Percentiles rank a stretch among this genome's conserved stretches.
phyloP scores from a whole-genome alignment of 768 basidiomycete species.

The Suillus bovinus region DNA sequence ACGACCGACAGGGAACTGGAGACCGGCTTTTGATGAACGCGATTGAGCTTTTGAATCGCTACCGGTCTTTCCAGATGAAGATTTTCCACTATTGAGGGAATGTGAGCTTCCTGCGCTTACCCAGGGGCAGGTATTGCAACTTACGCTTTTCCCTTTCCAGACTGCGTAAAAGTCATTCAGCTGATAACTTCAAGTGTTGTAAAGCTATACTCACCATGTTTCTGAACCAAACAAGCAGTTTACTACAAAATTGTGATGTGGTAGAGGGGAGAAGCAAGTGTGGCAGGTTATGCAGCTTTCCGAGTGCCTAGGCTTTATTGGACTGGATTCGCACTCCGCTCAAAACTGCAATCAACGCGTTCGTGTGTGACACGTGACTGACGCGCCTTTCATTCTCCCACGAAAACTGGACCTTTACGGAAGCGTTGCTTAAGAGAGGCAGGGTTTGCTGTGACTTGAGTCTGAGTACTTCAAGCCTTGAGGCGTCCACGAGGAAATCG shows the following conservation, averaged over 20 bases:
- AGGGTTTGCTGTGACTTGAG: constrained; percentile 13
- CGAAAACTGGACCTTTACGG: constrained; percentile 10
- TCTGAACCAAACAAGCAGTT: constrained; percentile 10
- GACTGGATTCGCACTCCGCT: constrained; percentile 33
- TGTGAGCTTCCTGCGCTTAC: constrained; percentile 7
- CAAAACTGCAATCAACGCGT: constrained; percentile 31
- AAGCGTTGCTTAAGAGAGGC: not conserved
- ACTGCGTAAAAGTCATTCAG: constrained; percentile 31
- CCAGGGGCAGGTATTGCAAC: constrained; percentile 16
- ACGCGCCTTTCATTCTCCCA: constrained; percentile 24
- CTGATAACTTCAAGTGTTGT: not conserved
- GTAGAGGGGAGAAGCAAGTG: constrained; percentile 14
- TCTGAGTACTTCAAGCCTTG: constrained; percentile 23
- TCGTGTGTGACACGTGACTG: constrained; percentile 31
- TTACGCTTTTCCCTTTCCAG: constrained; percentile 59
- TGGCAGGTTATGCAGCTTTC: not conserved
- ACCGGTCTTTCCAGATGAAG: constrained; percentile 47
- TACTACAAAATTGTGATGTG: constrained; percentile 20
- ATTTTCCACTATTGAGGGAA: constrained; percentile 41
- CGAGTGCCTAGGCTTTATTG: constrained; percentile 34
- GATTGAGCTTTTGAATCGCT: constrained; percentile 60
- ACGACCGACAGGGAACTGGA: constrained; percentile 82
- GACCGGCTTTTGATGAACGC: constrained; percentile 63
- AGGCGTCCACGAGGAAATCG: constrained; percentile 32
- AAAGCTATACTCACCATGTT: constrained; percentile 34